Percentiles rank a stretch among this genome's conserved stretches.
These are phyloP conservation scores for Periconia macrospinosa DNA, from an alignment of 2,329 filamentous ascomycete species.

Conservation along the genomic window DNA sequence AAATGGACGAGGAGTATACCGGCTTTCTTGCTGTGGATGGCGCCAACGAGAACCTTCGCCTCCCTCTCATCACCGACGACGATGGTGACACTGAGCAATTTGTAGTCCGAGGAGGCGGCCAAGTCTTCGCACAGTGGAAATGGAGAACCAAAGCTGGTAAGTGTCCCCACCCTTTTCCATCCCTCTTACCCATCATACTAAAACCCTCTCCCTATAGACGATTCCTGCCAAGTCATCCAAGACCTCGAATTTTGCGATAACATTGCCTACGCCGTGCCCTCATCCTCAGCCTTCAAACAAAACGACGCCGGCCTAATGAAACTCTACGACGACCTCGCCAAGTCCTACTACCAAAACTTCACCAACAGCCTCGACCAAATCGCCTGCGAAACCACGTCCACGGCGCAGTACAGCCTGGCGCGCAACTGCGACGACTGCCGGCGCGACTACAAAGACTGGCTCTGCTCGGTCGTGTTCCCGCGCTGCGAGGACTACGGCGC, in stretches of 20 bases:
- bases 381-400: conserved; percentile 75
- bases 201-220: conserved; percentile 54
- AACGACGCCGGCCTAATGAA: conserved; percentile 64
- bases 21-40: conserved; percentile 70
- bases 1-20: conserved; percentile 69
- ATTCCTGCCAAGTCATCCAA: conserved; percentile 83
- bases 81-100: conserved; percentile 11
- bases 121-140: conserved; percentile 70
- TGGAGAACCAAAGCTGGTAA: conserved; percentile 79
- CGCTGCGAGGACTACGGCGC: conserved; percentile 83
- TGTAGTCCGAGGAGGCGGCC: conserved; percentile 70
- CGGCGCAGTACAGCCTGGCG: conserved; percentile 79
- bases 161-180: conserved; percentile 20
- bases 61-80: conserved; percentile 6
- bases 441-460: conserved; percentile 86
- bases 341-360: conserved; percentile 73
- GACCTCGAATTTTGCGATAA: conserved; percentile 87
- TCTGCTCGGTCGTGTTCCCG: conserved; percentile 90
- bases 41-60: conserved; percentile 56
- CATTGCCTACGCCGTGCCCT: conserved; percentile 88
- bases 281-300: conserved; percentile 67
- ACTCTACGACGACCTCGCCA: conserved; percentile 79
- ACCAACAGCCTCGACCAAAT: conserved; percentile 79
- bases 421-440: conserved; percentile 76
- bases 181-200: conserved; percentile 10